Base-by-base conservation (phyloP, 148 eudicot species). In the Suaeda aralocaspica region DNA sequence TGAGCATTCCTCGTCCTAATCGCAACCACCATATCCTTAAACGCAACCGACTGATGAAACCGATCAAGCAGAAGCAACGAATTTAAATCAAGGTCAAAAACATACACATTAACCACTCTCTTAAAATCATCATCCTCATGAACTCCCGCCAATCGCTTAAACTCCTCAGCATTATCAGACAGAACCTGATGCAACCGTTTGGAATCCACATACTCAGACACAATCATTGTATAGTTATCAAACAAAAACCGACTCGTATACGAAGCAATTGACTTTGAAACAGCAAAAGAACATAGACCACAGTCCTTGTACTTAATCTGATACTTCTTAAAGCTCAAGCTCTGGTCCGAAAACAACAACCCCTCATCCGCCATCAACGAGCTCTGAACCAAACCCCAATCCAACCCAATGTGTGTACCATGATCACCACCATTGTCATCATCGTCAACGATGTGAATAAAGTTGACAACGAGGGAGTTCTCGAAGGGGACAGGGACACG, bases 1-100 rank as follows among this genome's bases (percentile, higher is more conserved):
- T 94, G 99, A 2, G 97, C 80, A 77, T 82, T 89, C 75, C 68
- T 87, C 1, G 99, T 94, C 87, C 99, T 82, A 63, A 94, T 80
- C 6, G 97, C 92, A 72, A 94, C 82, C 58, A 94, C 96, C 99
- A 94, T 94, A 68, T 94, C 97, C 73, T 94, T 94, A 72, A 94
- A 94, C 0, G 99, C 85, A 59, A 94, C 96, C 4, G 97, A 84
- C 75, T 94, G 99, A 79, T 94, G 99, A 81, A 85, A 94, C 70
- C 99, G 87, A 65, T 94, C 99, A 71, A 91, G 96, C 89, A 87
- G 73, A 79, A 94, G 64, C 65, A 91, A 66, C 36, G 79, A 48
- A 78, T 25, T 83, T 21, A 71, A 65, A 61, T 91, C 96, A 82
- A 94, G 85, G 86, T 94, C 97, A 49, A 94, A 94, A 31, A 94